A percentile compares a stretch with the other conserved stretches of the same genome.
These are phyloP conservation scores for Solanum lycopersicoides DNA, from an alignment of 257 asterid genomes.

Conservation along the genomic window DNA sequence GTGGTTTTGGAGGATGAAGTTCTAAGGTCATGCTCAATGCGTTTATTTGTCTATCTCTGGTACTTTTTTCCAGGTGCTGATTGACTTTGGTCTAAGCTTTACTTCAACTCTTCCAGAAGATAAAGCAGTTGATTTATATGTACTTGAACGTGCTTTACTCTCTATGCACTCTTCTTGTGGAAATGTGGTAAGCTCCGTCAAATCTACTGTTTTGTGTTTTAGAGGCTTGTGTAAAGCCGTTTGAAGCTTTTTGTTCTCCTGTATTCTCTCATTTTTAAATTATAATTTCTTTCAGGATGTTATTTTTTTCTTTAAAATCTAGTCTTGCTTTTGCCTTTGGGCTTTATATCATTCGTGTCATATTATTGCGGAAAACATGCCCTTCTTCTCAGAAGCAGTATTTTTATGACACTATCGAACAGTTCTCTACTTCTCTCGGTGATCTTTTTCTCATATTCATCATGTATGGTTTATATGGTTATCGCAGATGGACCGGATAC, in stretches of 20 bases:
- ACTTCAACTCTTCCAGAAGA: constrained; percentile 93
- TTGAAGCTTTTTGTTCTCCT: neutral
- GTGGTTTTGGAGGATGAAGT: neutral
- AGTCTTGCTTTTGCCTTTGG: neutral
- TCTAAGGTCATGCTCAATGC: neutral
- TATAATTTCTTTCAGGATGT: neutral
- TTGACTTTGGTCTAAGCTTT: constrained; percentile 94
- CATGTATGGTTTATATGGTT: neutral
- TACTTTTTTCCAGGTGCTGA: constrained; percentile 45
- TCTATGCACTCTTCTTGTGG: constrained; percentile 99
- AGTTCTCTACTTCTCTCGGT: neutral
- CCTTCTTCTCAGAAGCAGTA: neutral
- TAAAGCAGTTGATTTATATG: constrained; percentile 93
- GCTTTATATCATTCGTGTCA: neutral
- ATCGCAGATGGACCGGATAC: constrained; percentile 69
- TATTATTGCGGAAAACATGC: neutral
- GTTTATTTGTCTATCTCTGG: neutral
- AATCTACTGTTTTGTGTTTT: neutral
- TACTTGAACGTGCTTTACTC: constrained; percentile 89
- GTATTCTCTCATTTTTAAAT: neutral
- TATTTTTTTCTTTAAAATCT: neutral
- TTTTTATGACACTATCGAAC: neutral
- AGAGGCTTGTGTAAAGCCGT: neutral
- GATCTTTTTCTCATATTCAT: neutral
- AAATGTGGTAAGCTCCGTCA: constrained; percentile 54